Evolutionary conservation across 345 rosid genomes (phyloP), one percentile per base, ranked within the genome.

Genomic region (Turritis glabra): DNA sequence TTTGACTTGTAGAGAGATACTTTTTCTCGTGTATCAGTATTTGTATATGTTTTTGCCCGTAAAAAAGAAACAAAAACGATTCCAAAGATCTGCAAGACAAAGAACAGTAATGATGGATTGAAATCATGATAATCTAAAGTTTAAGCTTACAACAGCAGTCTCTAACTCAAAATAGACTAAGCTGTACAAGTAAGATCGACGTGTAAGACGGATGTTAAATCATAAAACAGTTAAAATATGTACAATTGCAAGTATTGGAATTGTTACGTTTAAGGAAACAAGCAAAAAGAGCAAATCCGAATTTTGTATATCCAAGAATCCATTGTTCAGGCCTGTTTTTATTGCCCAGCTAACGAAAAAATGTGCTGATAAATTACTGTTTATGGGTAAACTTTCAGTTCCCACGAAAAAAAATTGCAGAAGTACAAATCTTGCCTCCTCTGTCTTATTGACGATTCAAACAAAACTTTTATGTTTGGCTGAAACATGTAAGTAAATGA

Each of bases 41-140:
- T 18, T 66, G 79, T 75, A 61, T 69, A 76, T 76, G 71, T 56
- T 77, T 64, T 77, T 64, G 80, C 55, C 66, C 52, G 65, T 53
- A 33, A 46, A 46, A 17, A 25, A n/a, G n/a, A 17, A 44, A 27
- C n/a, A 21, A 13, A 59, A 7, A 1, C n/a, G 2, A 15, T 41
- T 29, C 32, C 30, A 14, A 11, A 44, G 22, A 69, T 41, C 21
- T 27, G 25, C 57, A 46, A 58, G 48, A 21, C 66, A 58, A 25
- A 40, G 7, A 46, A 57, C 17, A 23, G 9, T 32, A 12, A 59
- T 25, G 46, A 59, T 75, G 72, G 29, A 56, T 27, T 57, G 29
- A 30, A 65, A 65, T 66, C 38, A 44, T 25, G 23, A 74, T 55
- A 17, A 38, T 56, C 50, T 65, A 1, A 55, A 33, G 43, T 52